phyloP scores from a whole-genome alignment of 192 early-diverging fungal species.

The Linnemannia zychae region DNA sequence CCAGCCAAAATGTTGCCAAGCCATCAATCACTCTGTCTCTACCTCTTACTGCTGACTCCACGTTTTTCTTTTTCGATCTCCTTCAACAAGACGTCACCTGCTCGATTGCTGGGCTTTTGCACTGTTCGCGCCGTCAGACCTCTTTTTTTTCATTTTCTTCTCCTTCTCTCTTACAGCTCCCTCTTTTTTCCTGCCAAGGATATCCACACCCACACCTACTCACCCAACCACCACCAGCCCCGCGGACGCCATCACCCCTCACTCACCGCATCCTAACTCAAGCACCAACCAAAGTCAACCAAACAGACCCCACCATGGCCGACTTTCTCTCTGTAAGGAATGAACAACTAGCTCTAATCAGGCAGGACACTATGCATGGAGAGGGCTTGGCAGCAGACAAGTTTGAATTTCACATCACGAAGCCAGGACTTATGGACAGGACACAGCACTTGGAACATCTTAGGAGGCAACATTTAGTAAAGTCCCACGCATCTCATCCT shows the following conservation, averaged over 20 bases:
- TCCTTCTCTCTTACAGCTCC: no score
- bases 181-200: no score
- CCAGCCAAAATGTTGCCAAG: no score
- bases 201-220: no score
- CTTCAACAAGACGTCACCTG: background rate
- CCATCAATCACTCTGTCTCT: background rate
- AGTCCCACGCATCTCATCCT: no score
- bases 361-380: background rate
- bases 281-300: background rate
- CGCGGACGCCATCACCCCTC: background rate
- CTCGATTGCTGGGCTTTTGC: background rate
- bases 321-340: constrained; percentile 46
- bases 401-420: background rate
- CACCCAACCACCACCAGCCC: background rate
- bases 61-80: background rate
- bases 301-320: constrained; percentile 9
- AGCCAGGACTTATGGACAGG: background rate
- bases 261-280: background rate
- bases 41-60: background rate
- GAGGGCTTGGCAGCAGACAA: background rate
- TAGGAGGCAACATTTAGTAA: background rate
- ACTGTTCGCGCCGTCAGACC: background rate
- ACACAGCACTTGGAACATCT: background rate
- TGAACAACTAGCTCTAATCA: background rate
- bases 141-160: background rate